Evolutionary conservation across 495 filamentous ascomycete genomes (phyloP), one percentile per base, ranked within the genome.

Genomic region (Friedmanniomyces simplex): DNA sequence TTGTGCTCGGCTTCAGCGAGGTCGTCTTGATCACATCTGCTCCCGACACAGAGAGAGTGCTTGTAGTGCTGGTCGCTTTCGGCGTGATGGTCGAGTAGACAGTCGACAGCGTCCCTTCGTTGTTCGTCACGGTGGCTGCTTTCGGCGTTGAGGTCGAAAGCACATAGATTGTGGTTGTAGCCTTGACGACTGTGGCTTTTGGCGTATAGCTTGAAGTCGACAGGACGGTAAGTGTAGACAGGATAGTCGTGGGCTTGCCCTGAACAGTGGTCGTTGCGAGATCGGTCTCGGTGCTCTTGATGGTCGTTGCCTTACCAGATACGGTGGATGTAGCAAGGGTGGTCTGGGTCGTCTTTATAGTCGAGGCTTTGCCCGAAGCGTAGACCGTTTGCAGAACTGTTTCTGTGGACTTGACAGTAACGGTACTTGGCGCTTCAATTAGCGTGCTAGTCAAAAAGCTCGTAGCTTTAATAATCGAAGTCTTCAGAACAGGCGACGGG

Each of bases 401-500:
- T 13, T 24, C 50, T 37, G 50, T 52, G 12, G 34, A 12, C 12
- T 54, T 46, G 14, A 25, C 20, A 26, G 52, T 54, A 18, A 34
- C 16, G 11, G 52, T 54, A 5, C 20, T 54, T 30, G n/a, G 21
- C 3, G 36, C 52, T n/a, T 39, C 14, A 14, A n/a, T 24, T n/a
- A n/a, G 7, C 18, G 52, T 54, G 22, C 13, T 8, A 13, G 37
- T 21, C 2, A 46, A 18, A 16, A n/a, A 39, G 24, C 39, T 52
- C 22, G 58, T 49, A 24, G 16, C 52, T 32, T 60, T 60, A 8
- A 6, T 25, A 2, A 42, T 50, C 3, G 18, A 47, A 21, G 58
- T 60, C 52, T 51, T 52, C 22, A 25, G 20, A 28, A 52, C 30
- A n/a, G 47, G 21, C 3, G 12, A 36, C 2, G 34, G 36, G 26